A percentile compares a stretch with the other conserved stretches of the same genome.
These are phyloP conservation scores for Aspergillus sclerotioniger DNA, from an alignment of 495 filamentous ascomycete species.

Conservation along the genomic window DNA sequence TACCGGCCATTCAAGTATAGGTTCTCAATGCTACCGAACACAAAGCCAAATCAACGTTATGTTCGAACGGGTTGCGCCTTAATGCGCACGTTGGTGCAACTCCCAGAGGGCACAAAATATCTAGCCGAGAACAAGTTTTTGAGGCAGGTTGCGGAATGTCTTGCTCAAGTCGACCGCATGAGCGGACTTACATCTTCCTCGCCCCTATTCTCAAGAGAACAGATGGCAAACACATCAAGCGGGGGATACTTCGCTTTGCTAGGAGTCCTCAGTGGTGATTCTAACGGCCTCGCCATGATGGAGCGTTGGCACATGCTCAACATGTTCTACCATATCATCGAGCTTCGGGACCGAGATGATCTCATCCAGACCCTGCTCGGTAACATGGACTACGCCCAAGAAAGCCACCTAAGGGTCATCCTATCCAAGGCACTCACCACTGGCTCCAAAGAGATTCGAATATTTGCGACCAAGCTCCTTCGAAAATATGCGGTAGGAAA, in stretches of 20 bases:
- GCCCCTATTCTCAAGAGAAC: constrained; percentile 82
- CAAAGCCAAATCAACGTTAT: constrained; percentile 90
- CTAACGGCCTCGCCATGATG: constrained; percentile 81
- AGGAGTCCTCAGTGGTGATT: constrained; percentile 77
- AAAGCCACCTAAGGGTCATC: constrained; percentile 87
- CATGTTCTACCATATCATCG: constrained; percentile 98
- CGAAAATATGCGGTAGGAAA: constrained; percentile 70
- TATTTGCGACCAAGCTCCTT: constrained; percentile 78
- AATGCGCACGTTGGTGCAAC: constrained; percentile 81
- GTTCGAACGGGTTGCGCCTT: constrained; percentile 84
- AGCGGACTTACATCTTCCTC: constrained; percentile 85
- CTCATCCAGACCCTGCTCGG: constrained; percentile 80
- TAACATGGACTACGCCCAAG: constrained; percentile 87
- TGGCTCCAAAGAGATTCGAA: constrained; percentile 86
- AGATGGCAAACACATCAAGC: constrained; percentile 78
- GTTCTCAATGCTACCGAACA: constrained; percentile 81
- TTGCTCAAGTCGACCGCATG: constrained; percentile 88
- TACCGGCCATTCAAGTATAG: constrained; percentile 96
- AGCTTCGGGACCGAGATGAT: constrained; percentile 84
- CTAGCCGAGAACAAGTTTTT: constrained; percentile 89
- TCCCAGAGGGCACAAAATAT: constrained; percentile 77
- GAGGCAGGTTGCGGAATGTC: constrained; percentile 88
- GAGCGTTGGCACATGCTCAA: constrained; percentile 97
- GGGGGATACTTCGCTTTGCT: constrained; percentile 93
- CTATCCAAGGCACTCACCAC: constrained; percentile 89